Percentiles rank a stretch among this genome's conserved stretches.
Conservation (phyloP, 805 yeast species). For the Ascoidea tarda region DNA sequence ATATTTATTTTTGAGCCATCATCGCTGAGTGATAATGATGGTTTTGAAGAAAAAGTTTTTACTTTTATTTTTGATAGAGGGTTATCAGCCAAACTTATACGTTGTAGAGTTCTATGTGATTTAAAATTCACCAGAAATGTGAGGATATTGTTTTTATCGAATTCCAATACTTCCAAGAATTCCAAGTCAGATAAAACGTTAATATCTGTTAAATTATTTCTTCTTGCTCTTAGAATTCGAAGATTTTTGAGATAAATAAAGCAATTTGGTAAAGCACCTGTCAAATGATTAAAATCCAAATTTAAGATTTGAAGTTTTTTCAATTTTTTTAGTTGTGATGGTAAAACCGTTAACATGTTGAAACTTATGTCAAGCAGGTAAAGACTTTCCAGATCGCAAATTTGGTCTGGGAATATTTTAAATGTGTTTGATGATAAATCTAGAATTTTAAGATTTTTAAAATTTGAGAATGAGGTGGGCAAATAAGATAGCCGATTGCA, state of each 20-base stretch:
- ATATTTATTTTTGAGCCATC: not conserved
- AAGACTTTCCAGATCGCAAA: conserved; percentile 43
- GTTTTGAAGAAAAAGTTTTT: conserved; percentile 17
- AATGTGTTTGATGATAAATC: conserved; percentile 72
- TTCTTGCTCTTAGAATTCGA: conserved; percentile 62
- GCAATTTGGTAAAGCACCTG: conserved; percentile 11
- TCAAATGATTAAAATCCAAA: conserved; percentile 55
- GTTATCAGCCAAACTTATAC: conserved; percentile 63
- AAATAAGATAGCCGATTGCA: conserved; percentile 55
- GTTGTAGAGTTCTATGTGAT: conserved; percentile 32
- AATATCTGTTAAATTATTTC: conserved; percentile 37
- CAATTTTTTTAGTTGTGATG: conserved; percentile 47
- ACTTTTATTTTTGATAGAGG: conserved; percentile 61
- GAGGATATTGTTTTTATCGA: conserved; percentile 63
- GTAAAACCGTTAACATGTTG: conserved; percentile 49
- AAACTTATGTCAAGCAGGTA: conserved; percentile 66
- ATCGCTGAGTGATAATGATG: conserved; percentile 5
- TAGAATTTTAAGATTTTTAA: conserved; percentile 38
- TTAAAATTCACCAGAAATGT: conserved; percentile 42
- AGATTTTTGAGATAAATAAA: conserved; percentile 40
- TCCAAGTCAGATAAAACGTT: conserved; percentile 29
- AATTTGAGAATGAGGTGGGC: conserved; percentile 44
- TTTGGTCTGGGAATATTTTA: conserved; percentile 44
- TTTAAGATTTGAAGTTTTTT: conserved; percentile 50
- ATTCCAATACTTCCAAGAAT: conserved; percentile 52